Conservation (phyloP, 768 basidiomycete species). For the Naematelia aurantialba region DNA sequence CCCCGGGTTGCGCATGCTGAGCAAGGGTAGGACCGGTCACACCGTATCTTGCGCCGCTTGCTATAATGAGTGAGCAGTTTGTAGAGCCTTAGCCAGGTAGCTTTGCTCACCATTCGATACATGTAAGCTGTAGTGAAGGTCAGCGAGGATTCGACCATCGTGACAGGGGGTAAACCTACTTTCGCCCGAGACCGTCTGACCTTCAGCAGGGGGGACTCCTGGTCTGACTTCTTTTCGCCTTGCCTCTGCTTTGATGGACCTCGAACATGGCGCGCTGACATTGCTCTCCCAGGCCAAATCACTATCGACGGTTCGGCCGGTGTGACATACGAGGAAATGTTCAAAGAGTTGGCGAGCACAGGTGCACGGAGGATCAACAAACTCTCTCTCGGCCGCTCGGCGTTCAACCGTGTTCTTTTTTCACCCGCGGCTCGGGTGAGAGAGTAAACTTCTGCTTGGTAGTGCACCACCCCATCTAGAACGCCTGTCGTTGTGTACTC, state of each 20-base stretch:
- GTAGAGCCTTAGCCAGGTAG: neutral
- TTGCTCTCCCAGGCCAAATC: too few relatives aligned
- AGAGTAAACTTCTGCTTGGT: too few relatives aligned
- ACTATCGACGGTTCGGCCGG: too few relatives aligned
- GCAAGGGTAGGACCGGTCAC: conserved; percentile 9
- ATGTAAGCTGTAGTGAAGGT: conserved; percentile 7
- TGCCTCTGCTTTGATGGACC: too few relatives aligned
- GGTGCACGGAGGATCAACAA: neutral
- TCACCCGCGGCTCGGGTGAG: neutral
- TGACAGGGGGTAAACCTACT: neutral
- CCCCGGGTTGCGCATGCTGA: conserved; percentile 4
- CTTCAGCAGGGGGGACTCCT: conserved; percentile 2
- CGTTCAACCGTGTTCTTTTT: neutral
- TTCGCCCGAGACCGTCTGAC: conserved; percentile 12
- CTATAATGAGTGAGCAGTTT: neutral
- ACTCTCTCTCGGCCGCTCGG: neutral
- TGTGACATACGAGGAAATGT: neutral
- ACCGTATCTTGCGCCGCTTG: conserved; percentile 9
- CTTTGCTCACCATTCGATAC: conserved; percentile 7
- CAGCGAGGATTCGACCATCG: neutral
- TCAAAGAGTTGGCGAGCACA: neutral
- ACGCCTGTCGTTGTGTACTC: too few relatives aligned
- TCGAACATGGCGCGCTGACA: too few relatives aligned
- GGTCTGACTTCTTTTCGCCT: too few relatives aligned
- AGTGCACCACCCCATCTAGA: too few relatives aligned